Conservation (phyloP, 108 stramenopile species). For the Skeletonema potamos region DNA sequence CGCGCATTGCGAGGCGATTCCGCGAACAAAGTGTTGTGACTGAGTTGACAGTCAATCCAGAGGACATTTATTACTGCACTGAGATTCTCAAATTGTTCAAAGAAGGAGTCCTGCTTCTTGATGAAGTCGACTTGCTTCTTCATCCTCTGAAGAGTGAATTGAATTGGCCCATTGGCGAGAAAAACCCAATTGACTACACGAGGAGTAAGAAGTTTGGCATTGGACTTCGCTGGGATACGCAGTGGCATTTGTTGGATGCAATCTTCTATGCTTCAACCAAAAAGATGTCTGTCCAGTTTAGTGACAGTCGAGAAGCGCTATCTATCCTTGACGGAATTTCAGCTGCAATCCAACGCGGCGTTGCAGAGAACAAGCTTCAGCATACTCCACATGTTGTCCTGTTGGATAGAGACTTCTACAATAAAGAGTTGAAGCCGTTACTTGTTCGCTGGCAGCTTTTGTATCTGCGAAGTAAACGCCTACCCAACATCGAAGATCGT, state of each 20-base stretch:
- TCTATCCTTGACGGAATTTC: slow-evolving; percentile 83
- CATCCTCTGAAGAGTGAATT: slow-evolving; percentile 99
- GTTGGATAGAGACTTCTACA: slow-evolving; percentile 88
- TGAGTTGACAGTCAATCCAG: slow-evolving; percentile 69
- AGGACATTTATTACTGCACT: slow-evolving; percentile 69
- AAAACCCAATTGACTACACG: slow-evolving; percentile 97
- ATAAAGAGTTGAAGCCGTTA: slow-evolving; percentile 81
- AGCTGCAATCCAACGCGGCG: slow-evolving; percentile 80
- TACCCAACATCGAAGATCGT: slow-evolving; percentile 89
- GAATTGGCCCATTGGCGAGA: slow-evolving; percentile 98
- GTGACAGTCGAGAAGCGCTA: slow-evolving; percentile 85
- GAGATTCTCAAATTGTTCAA: slow-evolving; percentile 92
- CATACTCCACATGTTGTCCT: slow-evolving; percentile 93
- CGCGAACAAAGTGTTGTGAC: slow-evolving; percentile 75
- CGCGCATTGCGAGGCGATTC: slow-evolving; percentile 83
- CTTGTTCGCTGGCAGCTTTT: slow-evolving; percentile 96
- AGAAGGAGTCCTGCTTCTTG: slow-evolving; percentile 88
- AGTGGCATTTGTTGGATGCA: slow-evolving; percentile 93
- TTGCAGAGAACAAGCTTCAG: slow-evolving; percentile 79
- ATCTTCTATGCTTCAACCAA: slow-evolving; percentile 72
- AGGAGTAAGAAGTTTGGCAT: slow-evolving; percentile 78
- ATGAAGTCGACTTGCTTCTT: slow-evolving; percentile 97
- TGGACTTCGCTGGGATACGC: slow-evolving; percentile 95
- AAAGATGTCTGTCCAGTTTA: slow-evolving; percentile 88
- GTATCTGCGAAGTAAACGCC: slow-evolving; percentile 87